A percentile compares a stretch with the other conserved stretches of the same genome.
Evolutionary conservation across 768 basidiomycete species (phyloP).

Genomic region (Lentinus tigrinus): DNA sequence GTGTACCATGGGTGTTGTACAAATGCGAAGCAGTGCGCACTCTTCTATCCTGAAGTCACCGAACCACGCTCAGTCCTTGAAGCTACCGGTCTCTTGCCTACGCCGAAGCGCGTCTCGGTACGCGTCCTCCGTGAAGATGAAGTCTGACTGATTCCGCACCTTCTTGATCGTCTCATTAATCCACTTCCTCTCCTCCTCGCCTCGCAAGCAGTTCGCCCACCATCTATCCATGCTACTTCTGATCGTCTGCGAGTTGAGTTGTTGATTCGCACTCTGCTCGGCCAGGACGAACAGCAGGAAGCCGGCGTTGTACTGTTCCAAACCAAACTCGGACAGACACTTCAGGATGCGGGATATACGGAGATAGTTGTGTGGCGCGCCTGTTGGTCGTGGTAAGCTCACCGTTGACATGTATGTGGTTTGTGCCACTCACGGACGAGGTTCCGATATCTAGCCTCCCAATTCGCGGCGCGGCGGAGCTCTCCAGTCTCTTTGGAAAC

Average conservation of each 20-base stretch:
- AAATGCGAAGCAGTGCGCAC: no score
- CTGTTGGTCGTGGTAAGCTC: constrained; percentile 32
- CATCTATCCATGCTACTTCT: constrained; percentile 69
- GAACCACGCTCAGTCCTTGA: constrained; percentile 13
- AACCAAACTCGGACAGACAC: constrained; percentile 67
- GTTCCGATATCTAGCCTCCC: constrained; percentile 57
- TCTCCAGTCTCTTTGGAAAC: constrained; percentile 57
- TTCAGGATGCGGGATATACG: constrained; percentile 78
- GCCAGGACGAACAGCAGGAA: constrained; percentile 68
- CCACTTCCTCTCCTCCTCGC: constrained; percentile 57
- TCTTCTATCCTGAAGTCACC: background rate
- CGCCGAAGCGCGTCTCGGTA: constrained; percentile 51
- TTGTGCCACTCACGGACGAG: constrained; percentile 54
- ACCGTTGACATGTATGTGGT: background rate
- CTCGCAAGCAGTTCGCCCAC: constrained; percentile 75
- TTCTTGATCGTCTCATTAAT: constrained; percentile 48
- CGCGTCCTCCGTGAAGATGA: constrained; percentile 55
- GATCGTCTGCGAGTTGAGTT: constrained; percentile 49
- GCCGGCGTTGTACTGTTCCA: constrained; percentile 62
- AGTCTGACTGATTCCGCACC: constrained; percentile 39
- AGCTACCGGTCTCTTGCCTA: constrained; percentile 37
- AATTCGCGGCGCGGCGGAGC: constrained; percentile 52
- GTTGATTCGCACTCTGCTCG: constrained; percentile 61
- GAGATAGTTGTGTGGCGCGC: constrained; percentile 71
- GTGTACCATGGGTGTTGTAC: no score